Evolutionary conservation across 179 eudicot genomes (phyloP).

Genomic region (Silene vulgaris): DNA sequence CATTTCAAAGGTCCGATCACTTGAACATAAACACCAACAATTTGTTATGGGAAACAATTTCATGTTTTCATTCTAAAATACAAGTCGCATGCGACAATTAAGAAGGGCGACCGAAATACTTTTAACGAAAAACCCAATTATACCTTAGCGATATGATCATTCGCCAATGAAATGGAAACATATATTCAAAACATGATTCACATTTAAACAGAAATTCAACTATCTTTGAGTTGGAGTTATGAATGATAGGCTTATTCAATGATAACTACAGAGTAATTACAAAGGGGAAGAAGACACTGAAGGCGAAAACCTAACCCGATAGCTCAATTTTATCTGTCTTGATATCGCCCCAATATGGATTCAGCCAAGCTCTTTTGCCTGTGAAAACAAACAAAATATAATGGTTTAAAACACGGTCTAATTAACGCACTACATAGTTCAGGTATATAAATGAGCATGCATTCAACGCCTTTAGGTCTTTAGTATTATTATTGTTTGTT

Average conservation of each 20-base stretch:
- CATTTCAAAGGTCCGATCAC: no score
- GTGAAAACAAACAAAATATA: slow-evolving; percentile 18
- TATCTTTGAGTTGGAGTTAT: background rate
- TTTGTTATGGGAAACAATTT: no score
- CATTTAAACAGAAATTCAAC: slow-evolving; percentile 7
- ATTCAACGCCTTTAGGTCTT: background rate
- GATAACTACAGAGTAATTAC: slow-evolving; percentile 3
- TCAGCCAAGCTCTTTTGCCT: slow-evolving; percentile 82
- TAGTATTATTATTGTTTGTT: background rate
- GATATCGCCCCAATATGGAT: slow-evolving; percentile 50
- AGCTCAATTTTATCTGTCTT: slow-evolving; percentile 35
- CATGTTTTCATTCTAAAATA: no score
- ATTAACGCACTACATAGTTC: background rate
- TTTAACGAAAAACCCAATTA: no score
- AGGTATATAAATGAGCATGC: background rate
- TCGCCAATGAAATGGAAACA: background rate
- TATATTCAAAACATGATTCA: background rate
- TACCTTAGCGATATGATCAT: background rate
- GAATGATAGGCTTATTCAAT: background rate
- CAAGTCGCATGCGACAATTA: no score
- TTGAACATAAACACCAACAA: no score
- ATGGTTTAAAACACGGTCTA: background rate
- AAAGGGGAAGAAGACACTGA: background rate
- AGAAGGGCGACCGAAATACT: no score
- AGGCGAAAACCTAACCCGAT: slow-evolving; percentile 21